Evolutionary conservation across 1,139 yeast species (phyloP), one percentile per base, ranked within the genome.

Genomic region (Lodderomyces elongisporus): DNA sequence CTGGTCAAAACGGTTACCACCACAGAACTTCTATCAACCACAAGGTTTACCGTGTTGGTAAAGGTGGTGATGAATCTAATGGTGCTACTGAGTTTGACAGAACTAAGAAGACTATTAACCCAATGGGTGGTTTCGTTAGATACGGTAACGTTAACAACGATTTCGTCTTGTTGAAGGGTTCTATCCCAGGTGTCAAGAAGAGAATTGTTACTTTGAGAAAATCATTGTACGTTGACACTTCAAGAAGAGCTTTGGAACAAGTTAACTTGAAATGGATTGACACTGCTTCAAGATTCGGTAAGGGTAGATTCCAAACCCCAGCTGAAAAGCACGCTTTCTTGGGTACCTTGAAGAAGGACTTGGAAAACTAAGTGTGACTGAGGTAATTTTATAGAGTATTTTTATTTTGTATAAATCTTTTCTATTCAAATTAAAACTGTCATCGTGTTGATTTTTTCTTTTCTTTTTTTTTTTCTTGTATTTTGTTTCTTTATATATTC

Each of bases 1-100:
- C 98, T 61, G 99, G 99, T 91, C 98, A 91, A 81, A 87, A 83
- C 79, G 99, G 99, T 87, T 91, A 85, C 95, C 98, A 91, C 78
- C 96, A 88, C 93, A 89, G 99, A 85, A 91, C 98, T 63, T 91
- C 98, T 52, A 84, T 89, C 72, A 93, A 91, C 96, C 98, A 93
- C 95, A 91, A 91, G 87, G 79, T 91, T 68, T 91, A 91, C 96
- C 85, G 98, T 77, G 79, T 93, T 62, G 99, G 98, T 71, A 79
- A 83, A 71, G 98, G 82, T 66, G 94, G 71, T 56, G 97, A 91
- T 62, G 96, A 85, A 74, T 63, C 89, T 47, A 80, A 77, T 66
- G 99, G 89, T 76, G 77, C 97, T 58, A 91, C 99, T 59, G 89
- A 82, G 67, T 91, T 87, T 65, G 99, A 91, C 88, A 87, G 97